Percentiles rank a stretch among this genome's conserved stretches.
phyloP scores from a whole-genome alignment of 2,329 filamentous ascomycete genomes.

The Fusarium miscanthi region DNA sequence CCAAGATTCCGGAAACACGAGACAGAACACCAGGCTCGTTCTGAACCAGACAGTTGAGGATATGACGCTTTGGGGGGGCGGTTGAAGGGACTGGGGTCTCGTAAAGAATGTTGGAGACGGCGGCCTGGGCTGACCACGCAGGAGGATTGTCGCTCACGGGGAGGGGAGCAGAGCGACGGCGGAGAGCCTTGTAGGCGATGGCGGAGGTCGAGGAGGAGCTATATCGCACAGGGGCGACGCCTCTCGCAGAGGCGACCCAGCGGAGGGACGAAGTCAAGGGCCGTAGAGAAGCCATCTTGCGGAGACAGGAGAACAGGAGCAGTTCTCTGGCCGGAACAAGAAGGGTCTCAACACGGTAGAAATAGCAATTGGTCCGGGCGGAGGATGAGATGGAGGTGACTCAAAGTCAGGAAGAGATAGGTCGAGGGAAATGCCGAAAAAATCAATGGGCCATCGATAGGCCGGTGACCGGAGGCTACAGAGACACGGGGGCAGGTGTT shows the following conservation, averaged over 20 bases:
- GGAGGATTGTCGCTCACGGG: conserved; percentile 81
- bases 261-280: conserved; percentile 55
- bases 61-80: conserved; percentile 89
- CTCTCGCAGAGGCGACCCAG: conserved; percentile 48
- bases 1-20: conserved; percentile 94
- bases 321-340: conserved; percentile 43
- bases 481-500: conserved; percentile 6
- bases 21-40: conserved; percentile 98
- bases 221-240: conserved; percentile 50
- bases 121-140: conserved; percentile 89
- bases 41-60: conserved; percentile 98
- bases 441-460: conserved; percentile 40
- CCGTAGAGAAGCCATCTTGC: conserved; percentile 60
- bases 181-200: conserved; percentile 96
- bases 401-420: conserved; percentile 38
- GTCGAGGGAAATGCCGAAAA: conserved; percentile 40
- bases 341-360: conserved; percentile 38
- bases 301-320: conserved; percentile 34
- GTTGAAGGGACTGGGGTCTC: conserved; percentile 89
- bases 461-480: conserved; percentile 45
- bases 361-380: conserved; percentile 28
- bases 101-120: conserved; percentile 98
- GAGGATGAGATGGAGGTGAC: conserved; percentile 34
- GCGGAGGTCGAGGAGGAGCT: conserved; percentile 80
- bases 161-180: conserved; percentile 86